A percentile compares a stretch with the other conserved stretches of the same genome.
Conservation (phyloP, 345 rosid genomes). For the Sisymbrium irio region DNA sequence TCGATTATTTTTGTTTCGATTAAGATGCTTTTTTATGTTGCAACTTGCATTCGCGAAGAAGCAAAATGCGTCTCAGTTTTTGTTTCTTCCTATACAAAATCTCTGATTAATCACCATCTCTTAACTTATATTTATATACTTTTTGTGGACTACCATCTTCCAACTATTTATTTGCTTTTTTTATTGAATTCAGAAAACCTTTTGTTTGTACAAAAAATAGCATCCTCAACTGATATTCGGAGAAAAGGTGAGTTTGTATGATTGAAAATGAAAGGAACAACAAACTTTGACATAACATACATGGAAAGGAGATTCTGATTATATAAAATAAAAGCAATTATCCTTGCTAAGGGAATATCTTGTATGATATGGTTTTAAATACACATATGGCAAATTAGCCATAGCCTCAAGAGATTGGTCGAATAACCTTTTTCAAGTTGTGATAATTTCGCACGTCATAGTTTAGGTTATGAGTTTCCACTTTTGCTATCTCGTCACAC, state of each 20-base stretch:
- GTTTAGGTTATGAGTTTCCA: slow-evolving; percentile 13
- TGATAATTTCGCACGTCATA: background rate
- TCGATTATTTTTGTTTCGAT: background rate
- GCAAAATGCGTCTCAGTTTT: background rate
- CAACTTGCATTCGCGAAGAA: background rate
- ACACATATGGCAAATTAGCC: background rate
- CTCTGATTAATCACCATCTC: background rate
- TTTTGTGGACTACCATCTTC: background rate
- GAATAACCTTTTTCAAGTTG: slow-evolving; percentile 14
- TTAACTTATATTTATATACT: background rate
- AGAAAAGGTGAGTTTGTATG: background rate
- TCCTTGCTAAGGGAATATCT: slow-evolving; percentile 9
- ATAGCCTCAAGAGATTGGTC: background rate
- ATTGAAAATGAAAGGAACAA: background rate
- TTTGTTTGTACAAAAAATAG: background rate
- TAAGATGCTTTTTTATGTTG: background rate
- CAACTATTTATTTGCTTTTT: background rate
- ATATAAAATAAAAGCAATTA: background rate
- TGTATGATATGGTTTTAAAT: background rate
- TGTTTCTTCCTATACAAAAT: background rate
- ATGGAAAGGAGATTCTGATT: slow-evolving; percentile 22
- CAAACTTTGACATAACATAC: slow-evolving; percentile 12
- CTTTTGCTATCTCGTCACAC: slow-evolving; percentile 7
- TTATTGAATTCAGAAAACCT: background rate
- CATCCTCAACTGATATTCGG: background rate